A percentile compares a stretch with the other conserved stretches of the same genome.
These are phyloP conservation scores for Sinapis alba DNA, from an alignment of 441 rosid genomes.

Conservation along the genomic window DNA sequence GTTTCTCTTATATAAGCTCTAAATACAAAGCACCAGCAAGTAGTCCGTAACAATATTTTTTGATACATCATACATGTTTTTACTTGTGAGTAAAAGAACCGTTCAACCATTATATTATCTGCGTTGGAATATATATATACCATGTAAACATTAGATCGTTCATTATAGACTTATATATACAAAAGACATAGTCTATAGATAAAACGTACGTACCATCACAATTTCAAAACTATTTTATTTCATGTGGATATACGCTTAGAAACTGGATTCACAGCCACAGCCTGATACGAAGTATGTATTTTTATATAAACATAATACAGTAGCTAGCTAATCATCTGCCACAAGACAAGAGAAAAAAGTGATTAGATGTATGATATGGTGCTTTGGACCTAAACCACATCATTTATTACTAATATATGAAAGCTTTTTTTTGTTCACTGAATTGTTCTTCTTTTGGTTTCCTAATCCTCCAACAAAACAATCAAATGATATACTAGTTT, in stretches of 20 bases:
- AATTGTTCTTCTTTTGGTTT: constrained; percentile 29
- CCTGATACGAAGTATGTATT: background rate
- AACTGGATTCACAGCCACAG: constrained; percentile 1
- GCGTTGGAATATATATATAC: background rate
- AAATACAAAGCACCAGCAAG: background rate
- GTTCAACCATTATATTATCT: background rate
- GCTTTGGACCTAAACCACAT: constrained; percentile 32
- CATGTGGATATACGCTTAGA: constrained; percentile 8
- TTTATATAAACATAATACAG: background rate
- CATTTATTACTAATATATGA: constrained; percentile 15
- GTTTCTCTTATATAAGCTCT: background rate
- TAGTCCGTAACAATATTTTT: background rate
- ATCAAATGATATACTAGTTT: constrained; percentile 30
- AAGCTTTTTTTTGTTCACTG: constrained; percentile 22
- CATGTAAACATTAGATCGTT: background rate
- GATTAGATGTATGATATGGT: constrained; percentile 23
- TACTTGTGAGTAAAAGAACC: too few relatives aligned
- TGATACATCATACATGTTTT: background rate
- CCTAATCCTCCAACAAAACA: constrained; percentile 40
- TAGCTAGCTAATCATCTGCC: background rate
- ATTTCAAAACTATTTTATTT: background rate
- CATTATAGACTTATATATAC: background rate
- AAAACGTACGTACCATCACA: background rate
- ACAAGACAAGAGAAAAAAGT: constrained; percentile 21
- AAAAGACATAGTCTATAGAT: background rate